phyloP scores from a whole-genome alignment of 2,329 filamentous ascomycete species.

The Arthrobotrys musiformis region DNA sequence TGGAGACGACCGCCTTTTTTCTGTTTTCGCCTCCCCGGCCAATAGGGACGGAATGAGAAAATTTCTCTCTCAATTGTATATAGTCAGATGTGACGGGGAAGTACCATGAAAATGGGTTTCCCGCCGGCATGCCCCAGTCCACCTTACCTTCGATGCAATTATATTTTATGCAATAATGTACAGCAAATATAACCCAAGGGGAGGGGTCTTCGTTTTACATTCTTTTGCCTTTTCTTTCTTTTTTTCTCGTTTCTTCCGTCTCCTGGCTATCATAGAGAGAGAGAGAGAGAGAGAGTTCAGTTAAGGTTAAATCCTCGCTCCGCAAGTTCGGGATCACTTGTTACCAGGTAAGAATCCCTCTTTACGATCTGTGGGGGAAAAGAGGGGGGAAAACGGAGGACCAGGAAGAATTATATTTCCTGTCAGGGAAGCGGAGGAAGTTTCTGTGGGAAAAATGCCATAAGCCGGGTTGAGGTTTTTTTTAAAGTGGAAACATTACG shows the following conservation, averaged over 20 bases:
- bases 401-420: conserved; percentile 52
- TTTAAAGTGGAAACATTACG: conserved; percentile 9
- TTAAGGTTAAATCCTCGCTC: conserved; percentile 50
- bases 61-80: conserved; percentile 6
- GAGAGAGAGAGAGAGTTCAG: background rate
- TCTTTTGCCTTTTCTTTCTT: conserved; percentile 20
- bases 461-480: conserved; percentile 15
- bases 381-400: conserved; percentile 9
- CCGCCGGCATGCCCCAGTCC: background rate
- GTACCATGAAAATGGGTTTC: conserved; percentile 9
- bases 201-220: conserved; percentile 3
- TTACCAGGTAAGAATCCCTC: conserved; percentile 50
- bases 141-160: conserved; percentile 14
- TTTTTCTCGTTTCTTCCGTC: conserved; percentile 16
- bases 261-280: background rate
- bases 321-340: conserved; percentile 40
- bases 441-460: conserved; percentile 18
- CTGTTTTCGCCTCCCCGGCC: no score
- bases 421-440: conserved; percentile 45
- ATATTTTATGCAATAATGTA: conserved; percentile 41
- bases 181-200: conserved; percentile 13
- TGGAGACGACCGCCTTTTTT: conserved; percentile 18
- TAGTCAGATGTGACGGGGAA: conserved; percentile 5
- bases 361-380: conserved; percentile 43
- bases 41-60: conserved; percentile 4